A percentile compares a stretch with the other conserved stretches of the same genome.
phyloP scores from a whole-genome alignment of 1,284 basidiomycete species.

The Paramarasmius palmivorus region DNA sequence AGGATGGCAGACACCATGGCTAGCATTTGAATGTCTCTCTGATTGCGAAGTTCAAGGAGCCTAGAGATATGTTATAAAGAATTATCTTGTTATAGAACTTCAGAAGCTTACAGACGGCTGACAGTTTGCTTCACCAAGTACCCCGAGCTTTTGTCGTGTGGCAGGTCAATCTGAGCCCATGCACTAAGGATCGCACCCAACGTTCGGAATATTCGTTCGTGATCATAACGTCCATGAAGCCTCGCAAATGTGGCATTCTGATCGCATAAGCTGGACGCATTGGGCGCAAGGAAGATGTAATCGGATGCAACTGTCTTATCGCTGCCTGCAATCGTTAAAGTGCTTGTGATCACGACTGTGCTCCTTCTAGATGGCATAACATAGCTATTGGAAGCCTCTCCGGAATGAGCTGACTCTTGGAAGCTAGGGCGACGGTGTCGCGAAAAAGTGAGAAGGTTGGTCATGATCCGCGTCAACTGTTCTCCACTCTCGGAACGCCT shows the following conservation, averaged over 20 bases:
- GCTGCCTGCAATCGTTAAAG: slow-evolving; percentile 53
- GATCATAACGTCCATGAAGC: slow-evolving; percentile 62
- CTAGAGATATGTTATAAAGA: slow-evolving; percentile 35
- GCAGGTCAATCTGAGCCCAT: neutral
- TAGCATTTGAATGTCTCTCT: slow-evolving; percentile 80
- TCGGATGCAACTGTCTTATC: slow-evolving; percentile 62
- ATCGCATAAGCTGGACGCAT: slow-evolving; percentile 50
- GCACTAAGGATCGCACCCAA: slow-evolving; percentile 52
- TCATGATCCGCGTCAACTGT: slow-evolving; percentile 70
- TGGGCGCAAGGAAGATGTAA: slow-evolving; percentile 54
- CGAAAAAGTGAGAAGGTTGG: slow-evolving; percentile 67
- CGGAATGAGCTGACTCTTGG: slow-evolving; percentile 36
- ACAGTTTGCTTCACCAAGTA: slow-evolving; percentile 37
- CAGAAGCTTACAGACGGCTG: slow-evolving; percentile 41
- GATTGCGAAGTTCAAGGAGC: slow-evolving; percentile 60
- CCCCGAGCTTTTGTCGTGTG: slow-evolving; percentile 19
- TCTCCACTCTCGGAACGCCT: slow-evolving; percentile 51
- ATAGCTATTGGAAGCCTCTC: slow-evolving; percentile 27
- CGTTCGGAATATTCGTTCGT: slow-evolving; percentile 73
- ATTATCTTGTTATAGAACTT: neutral
- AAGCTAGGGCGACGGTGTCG: slow-evolving; percentile 41
- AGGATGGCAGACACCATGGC: slow-evolving; percentile 76
- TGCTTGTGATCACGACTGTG: slow-evolving; percentile 67
- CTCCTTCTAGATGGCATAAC: slow-evolving; percentile 48
- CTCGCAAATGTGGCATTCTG: slow-evolving; percentile 63